phyloP scores from a whole-genome alignment of 2,329 filamentous ascomycete genomes.

The Sclerotinia minor region DNA sequence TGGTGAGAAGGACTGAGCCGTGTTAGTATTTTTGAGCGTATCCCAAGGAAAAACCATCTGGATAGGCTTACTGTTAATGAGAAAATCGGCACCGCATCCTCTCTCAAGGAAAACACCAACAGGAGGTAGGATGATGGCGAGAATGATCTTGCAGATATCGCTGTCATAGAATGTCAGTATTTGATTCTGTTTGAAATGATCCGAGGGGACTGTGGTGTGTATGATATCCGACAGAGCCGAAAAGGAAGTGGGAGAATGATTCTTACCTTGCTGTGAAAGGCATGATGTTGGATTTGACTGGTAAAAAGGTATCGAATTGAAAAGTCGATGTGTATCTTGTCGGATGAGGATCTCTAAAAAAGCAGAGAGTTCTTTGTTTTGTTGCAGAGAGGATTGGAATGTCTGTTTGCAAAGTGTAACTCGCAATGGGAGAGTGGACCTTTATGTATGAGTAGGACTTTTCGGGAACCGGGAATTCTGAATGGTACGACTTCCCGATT shows the following conservation, averaged over 20 bases:
- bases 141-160: conserved; percentile 79
- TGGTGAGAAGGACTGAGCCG: conserved; percentile 20
- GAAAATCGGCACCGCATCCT: conserved; percentile 79
- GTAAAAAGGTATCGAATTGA: neutral
- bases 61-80: conserved; percentile 77
- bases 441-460: conserved; percentile 18
- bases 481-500: conserved; percentile 12
- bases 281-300: conserved; percentile 43
- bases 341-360: neutral
- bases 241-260: neutral
- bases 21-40: neutral
- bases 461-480: neutral
- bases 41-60: conserved; percentile 64
- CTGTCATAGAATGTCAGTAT: conserved; percentile 44
- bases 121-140: conserved; percentile 86
- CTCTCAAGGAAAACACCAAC: conserved; percentile 90
- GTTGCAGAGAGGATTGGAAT: conserved; percentile 13
- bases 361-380: conserved; percentile 17
- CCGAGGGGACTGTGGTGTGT: neutral
- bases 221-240: neutral
- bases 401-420: conserved; percentile 4
- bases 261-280: conserved; percentile 59
- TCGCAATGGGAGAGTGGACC: conserved; percentile 8
- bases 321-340: neutral
- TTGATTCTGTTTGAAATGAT: neutral